Base-by-base conservation (phyloP, 129 eudicot genomes). In the Tagetes erecta region DNA sequence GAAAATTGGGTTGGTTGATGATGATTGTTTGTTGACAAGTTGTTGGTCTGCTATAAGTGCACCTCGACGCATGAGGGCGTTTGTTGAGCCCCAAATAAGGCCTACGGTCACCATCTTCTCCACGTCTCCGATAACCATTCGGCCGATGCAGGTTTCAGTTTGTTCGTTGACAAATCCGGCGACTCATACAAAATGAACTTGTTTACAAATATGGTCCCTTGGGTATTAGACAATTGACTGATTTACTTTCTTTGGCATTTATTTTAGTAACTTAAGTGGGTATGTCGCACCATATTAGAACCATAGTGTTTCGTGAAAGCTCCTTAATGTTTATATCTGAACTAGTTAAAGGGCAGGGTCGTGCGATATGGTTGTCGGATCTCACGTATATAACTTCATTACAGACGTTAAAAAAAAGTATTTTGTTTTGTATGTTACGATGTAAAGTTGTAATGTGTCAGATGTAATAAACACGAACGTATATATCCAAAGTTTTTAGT, bases 51-150 rank as follows among this genome's bases (percentile, higher is more conserved):
- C 88, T 51, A 88, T 88, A 12, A 90, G n/a, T 5, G 97, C 91
- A 41, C 98, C 98, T 73, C 75, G 80, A 70, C 89, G 87, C 96
- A 90, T 90, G 3, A 94, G 76, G 64, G 97, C 98, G 70, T 94
- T 94, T 51, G 98, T 90, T 27, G 91, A 89, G 30, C 98, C 98
- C 98, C 98, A 94, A 79, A 94, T 87, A 5, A 90, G 88, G 68
- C 97, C 98, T 1, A 94, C 97, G n/a, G 92, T 82, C 30, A 94
- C 79, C 97, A 94, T 94, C 88, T 87, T 90, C 89, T 88, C 91
- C 55, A 86, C 81, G 46, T 94, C 97, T 66, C 87, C 81, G 74
- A 64, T 27, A 59, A 70, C 81, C 84, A 80, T 77, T 76, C 40
- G 14, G 62, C 41, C 50, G 80, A 68, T 49, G 39, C 63, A 51